Evolutionary conservation across 805 yeast genomes (phyloP).

Genomic region (Zygoascus ofunaensis): DNA sequence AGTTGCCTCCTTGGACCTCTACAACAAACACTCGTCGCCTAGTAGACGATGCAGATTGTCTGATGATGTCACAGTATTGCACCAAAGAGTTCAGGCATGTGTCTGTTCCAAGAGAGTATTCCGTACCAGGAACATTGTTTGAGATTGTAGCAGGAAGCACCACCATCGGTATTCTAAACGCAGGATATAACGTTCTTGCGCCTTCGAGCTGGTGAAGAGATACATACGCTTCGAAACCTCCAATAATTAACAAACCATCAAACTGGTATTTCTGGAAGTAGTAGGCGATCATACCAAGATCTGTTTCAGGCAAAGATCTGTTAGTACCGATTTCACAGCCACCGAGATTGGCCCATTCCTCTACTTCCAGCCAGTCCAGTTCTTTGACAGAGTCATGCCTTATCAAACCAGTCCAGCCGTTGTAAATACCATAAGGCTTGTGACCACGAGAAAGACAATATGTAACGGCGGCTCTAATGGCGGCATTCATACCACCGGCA

Average conservation of each 20-base stretch:
- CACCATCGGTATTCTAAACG: slow-evolving; percentile 89
- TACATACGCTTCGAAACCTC: slow-evolving; percentile 95
- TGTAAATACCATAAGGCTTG: slow-evolving; percentile 78
- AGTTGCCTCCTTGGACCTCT: slow-evolving; percentile 96
- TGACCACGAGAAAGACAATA: slow-evolving; percentile 89
- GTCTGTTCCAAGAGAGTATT: slow-evolving; percentile 89
- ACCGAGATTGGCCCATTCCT: slow-evolving; percentile 80
- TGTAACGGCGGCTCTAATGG: slow-evolving; percentile 80
- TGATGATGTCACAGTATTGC: slow-evolving; percentile 88
- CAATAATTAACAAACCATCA: slow-evolving; percentile 84
- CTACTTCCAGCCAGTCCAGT: slow-evolving; percentile 76
- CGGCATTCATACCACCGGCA: slow-evolving; percentile 92
- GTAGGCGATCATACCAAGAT: slow-evolving; percentile 84
- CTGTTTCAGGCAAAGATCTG: slow-evolving; percentile 72
- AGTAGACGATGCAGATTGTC: slow-evolving; percentile 90
- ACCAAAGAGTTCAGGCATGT: slow-evolving; percentile 90
- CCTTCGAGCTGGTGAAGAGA: slow-evolving; percentile 73
- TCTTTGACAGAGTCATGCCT: slow-evolving; percentile 77
- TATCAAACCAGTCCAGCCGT: slow-evolving; percentile 86
- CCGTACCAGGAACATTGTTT: slow-evolving; percentile 98
- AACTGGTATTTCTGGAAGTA: slow-evolving; percentile 81
- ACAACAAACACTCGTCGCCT: slow-evolving; percentile 92
- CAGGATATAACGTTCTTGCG: slow-evolving; percentile 73
- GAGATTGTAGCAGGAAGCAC: slow-evolving; percentile 93
- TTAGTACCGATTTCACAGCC: slow-evolving; percentile 98